Evolutionary conservation across 257 asterid species (phyloP).

Genomic region (Cinchona pubescens): DNA sequence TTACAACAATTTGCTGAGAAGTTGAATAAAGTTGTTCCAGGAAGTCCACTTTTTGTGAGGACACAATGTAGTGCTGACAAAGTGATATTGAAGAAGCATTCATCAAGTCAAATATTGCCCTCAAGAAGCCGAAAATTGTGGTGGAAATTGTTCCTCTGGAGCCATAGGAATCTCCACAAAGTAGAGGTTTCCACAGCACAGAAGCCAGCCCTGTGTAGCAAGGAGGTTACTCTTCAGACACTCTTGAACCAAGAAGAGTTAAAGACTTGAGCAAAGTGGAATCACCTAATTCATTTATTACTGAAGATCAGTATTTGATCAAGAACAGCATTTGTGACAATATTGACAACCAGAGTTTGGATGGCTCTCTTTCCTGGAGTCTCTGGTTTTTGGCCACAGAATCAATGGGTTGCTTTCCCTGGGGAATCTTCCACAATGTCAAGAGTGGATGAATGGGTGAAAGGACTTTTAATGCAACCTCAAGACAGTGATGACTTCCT

Average conservation of each 20-base stretch:
- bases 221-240: conserved; percentile 80
- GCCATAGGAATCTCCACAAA: conserved; percentile 59
- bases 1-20: conserved; percentile 44
- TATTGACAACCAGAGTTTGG: conserved; percentile 41
- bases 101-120: conserved; percentile 76
- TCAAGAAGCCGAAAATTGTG: conserved; percentile 66
- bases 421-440: conserved; percentile 45
- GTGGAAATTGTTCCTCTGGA: conserved; percentile 84
- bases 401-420: conserved; percentile 81
- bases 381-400: conserved; percentile 72
- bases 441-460: conserved; percentile 64
- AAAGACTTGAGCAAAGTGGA: conserved; percentile 25
- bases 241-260: conserved; percentile 49
- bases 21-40: conserved; percentile 19
- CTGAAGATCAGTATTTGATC: conserved; percentile 28
- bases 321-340: conserved; percentile 22
- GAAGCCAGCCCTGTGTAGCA: conserved; percentile 36
- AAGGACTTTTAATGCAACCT: conserved; percentile 45
- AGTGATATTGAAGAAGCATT: conserved; percentile 70
- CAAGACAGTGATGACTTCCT: conserved; percentile 35
- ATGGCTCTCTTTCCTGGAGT: conserved; percentile 44
- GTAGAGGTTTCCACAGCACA: conserved; percentile 24
- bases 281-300: conserved; percentile 39
- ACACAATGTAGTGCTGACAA: conserved; percentile 59
- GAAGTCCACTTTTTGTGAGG: conserved; percentile 50